Evolutionary conservation across 208 protist species (phyloP).

Genomic region (Willaertia magna): DNA sequence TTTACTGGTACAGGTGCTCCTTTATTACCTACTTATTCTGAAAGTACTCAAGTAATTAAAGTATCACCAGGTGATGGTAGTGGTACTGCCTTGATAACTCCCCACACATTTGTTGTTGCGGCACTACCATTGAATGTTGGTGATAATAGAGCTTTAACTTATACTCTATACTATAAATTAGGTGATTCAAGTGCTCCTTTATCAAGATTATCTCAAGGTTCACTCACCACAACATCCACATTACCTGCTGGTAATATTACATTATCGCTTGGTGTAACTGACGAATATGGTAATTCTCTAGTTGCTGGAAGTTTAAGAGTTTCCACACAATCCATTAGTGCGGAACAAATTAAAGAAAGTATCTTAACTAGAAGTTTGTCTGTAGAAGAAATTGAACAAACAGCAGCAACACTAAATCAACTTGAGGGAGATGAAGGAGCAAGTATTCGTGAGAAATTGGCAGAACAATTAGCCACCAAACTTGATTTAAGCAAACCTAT

Average conservation of each 20-base stretch:
- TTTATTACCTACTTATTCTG: not conserved
- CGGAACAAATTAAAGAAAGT: not conserved
- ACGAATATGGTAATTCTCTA: not conserved
- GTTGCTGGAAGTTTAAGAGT: not conserved
- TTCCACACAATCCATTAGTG: not conserved
- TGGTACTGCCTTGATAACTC: not conserved
- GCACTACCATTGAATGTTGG: not conserved
- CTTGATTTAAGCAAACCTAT: not conserved
- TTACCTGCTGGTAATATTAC: not conserved
- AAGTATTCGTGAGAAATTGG: not conserved
- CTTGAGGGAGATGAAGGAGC: not conserved
- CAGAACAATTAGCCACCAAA: not conserved
- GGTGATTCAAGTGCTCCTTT: not conserved
- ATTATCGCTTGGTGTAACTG: not conserved
- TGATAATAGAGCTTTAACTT: not conserved
- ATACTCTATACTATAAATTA: not conserved
- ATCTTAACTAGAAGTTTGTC: not conserved
- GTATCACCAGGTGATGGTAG: not conserved
- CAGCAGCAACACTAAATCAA: not conserved
- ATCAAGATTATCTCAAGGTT: not conserved
- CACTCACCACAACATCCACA: not conserved
- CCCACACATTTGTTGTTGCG: not conserved
- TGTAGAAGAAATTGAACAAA: not conserved
- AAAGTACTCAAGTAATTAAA: not conserved
- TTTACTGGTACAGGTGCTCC: not conserved